phyloP scores from a whole-genome alignment of 768 basidiomycete genomes.

The Lactifluus piperatus region DNA sequence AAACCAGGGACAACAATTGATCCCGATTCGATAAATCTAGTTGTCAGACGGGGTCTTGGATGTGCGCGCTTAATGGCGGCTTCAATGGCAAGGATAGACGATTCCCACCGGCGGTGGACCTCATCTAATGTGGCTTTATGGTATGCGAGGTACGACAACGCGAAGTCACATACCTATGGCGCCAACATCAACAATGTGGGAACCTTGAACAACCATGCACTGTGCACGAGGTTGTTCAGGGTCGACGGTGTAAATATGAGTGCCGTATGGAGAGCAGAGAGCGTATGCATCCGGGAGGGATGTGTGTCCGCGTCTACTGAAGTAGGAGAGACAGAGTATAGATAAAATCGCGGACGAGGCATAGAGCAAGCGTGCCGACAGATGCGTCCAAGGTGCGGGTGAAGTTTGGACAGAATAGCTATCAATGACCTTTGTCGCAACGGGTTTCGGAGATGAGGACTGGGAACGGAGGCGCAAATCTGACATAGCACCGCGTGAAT shows the following conservation, averaged over 20 bases:
- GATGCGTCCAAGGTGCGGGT: background rate
- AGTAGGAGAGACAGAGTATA: conserved; percentile 18
- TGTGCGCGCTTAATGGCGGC: conserved; percentile 20
- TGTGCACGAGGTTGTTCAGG: conserved; percentile 40
- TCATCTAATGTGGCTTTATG: conserved; percentile 30
- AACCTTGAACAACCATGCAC: conserved; percentile 52
- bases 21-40: conserved; percentile 44
- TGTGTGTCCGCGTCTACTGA: background rate
- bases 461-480: conserved; percentile 20
- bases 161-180: conserved; percentile 39
- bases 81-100: conserved; percentile 21
- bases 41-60: conserved; percentile 26
- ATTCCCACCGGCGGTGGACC: conserved; percentile 34
- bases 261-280: conserved; percentile 47
- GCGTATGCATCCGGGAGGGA: conserved; percentile 37
- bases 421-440: background rate
- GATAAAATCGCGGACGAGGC: conserved; percentile 22
- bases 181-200: conserved; percentile 45
- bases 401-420: background rate
- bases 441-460: conserved; percentile 14
- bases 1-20: conserved; percentile 66
- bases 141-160: background rate
- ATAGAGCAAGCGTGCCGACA: conserved; percentile 11
- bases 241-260: conserved; percentile 63
- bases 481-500: conserved; percentile 9